phyloP scores from a whole-genome alignment of 805 yeast species.

The Yarrowia sp. region DNA sequence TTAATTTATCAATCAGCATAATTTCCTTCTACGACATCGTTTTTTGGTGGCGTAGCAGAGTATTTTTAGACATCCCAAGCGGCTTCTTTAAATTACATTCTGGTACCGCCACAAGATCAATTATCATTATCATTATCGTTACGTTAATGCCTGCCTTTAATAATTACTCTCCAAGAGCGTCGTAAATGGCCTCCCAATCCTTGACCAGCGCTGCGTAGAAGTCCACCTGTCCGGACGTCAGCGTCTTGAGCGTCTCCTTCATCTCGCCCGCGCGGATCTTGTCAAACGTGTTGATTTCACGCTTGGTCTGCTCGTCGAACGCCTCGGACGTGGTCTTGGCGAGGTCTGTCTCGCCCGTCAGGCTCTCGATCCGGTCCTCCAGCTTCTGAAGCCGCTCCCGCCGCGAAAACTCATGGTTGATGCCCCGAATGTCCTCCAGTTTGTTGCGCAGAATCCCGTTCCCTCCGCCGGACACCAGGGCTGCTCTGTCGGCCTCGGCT shows the following conservation, averaged over 20 bases:
- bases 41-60: background rate
- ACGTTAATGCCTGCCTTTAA: background rate
- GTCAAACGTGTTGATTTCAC: conserved; percentile 69
- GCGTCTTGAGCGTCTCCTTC: conserved; percentile 62
- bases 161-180: background rate
- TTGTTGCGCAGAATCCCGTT: conserved; percentile 54
- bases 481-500: conserved; percentile 63
- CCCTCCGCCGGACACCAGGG: conserved; percentile 51
- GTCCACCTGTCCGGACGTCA: conserved; percentile 72
- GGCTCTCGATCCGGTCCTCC: conserved; percentile 49
- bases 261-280: conserved; percentile 74
- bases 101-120: no score
- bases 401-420: conserved; percentile 56
- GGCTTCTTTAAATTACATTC: no score
- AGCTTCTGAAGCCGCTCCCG: conserved; percentile 53
- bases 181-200: conserved; percentile 54
- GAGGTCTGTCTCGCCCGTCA: conserved; percentile 50
- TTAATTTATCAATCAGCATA: no score
- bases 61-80: no score
- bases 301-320: conserved; percentile 55
- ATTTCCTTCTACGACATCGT: no score
- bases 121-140: conserved; percentile 1
- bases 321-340: conserved; percentile 53
- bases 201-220: conserved; percentile 67
- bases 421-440: conserved; percentile 61